These are phyloP conservation scores for Thermomucor indicae-seudaticae DNA, from an alignment of 371 early-diverging fungal genomes.

Conservation along the genomic window DNA sequence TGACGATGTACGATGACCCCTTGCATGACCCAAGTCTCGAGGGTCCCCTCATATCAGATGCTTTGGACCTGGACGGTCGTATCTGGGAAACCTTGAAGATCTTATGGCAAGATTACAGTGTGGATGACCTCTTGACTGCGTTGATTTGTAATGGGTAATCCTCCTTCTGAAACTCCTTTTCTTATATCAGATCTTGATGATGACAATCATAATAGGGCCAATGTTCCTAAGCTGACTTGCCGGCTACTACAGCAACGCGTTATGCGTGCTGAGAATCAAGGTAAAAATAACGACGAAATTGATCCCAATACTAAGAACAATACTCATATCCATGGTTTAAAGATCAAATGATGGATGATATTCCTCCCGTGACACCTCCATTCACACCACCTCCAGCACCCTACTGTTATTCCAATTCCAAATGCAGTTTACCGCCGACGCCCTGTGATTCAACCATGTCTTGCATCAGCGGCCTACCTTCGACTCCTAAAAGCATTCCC, in stretches of 20 bases:
- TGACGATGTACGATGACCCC: conserved; percentile 12
- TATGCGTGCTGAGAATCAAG: conserved; percentile 6
- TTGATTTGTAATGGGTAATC: conserved; percentile 20
- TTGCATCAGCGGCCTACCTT: conserved; percentile 16
- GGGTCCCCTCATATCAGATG: conserved; percentile 15
- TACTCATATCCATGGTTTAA: background rate
- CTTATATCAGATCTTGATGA: background rate
- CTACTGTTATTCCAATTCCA: background rate
- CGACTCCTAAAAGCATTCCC: conserved; percentile 27
- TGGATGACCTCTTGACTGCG: conserved; percentile 16
- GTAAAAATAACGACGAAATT: background rate
- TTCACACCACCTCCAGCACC: conserved; percentile 10
- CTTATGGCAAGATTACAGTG: conserved; percentile 22
- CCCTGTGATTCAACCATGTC: conserved; percentile 28
- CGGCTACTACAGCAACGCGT: conserved; percentile 34
- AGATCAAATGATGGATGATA: conserved; percentile 12
- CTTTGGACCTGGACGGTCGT: conserved; percentile 26
- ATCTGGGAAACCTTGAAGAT: conserved; percentile 38
- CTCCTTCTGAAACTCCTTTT: background rate
- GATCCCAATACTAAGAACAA: too few species aligned
- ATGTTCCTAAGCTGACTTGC: conserved; percentile 39
- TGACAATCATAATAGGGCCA: conserved; percentile 15
- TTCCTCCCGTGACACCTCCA: conserved; percentile 27
- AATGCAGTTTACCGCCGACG: conserved; percentile 12
- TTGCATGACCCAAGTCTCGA: conserved; percentile 19